Evolutionary conservation across 352 stramenopile genomes (phyloP).

Genomic region (Phytophthora ohioensis): DNA sequence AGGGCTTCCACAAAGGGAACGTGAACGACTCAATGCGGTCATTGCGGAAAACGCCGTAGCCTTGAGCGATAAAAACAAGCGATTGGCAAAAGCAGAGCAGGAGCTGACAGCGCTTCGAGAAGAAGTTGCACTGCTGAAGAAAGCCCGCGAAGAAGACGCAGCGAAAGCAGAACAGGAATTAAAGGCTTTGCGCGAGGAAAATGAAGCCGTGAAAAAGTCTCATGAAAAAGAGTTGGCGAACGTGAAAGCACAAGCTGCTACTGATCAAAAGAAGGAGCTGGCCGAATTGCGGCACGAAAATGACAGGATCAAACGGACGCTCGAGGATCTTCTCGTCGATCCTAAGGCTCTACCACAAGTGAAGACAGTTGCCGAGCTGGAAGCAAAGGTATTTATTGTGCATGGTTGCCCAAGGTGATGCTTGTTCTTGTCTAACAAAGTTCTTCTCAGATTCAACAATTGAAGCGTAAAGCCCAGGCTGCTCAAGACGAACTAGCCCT

Average conservation of each 20-base stretch:
- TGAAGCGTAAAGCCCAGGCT: slow-evolving; percentile 11
- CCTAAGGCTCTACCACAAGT: slow-evolving; percentile 24
- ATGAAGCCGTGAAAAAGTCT: slow-evolving; percentile 4
- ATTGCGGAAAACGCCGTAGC: neutral
- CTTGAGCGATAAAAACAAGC: neutral
- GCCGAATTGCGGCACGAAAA: slow-evolving; percentile 18
- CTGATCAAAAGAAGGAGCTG: slow-evolving; percentile 22
- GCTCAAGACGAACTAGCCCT: slow-evolving; percentile 8
- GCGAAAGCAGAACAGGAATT: slow-evolving; percentile 3
- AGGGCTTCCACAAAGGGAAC: slow-evolving; percentile 8
- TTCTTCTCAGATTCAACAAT: slow-evolving; percentile 16
- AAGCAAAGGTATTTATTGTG: slow-evolving; percentile 23
- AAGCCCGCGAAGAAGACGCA: slow-evolving; percentile 22
- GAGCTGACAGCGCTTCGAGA: slow-evolving; percentile 12
- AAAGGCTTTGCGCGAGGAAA: slow-evolving; percentile 10
- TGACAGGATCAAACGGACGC: slow-evolving; percentile 10
- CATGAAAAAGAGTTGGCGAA: slow-evolving; percentile 21
- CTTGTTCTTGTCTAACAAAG: slow-evolving; percentile 13
- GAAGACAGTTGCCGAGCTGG: slow-evolving; percentile 24
- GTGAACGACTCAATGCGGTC: neutral
- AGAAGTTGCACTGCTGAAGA: slow-evolving; percentile 21
- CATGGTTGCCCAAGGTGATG: neutral
- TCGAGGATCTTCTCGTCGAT: slow-evolving; percentile 26
- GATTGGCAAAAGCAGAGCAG: slow-evolving; percentile 5
- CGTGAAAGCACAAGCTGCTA: slow-evolving; percentile 15